Evolutionary conservation across 1,284 basidiomycete genomes (phyloP).

Genomic region (Vanrija sp.): DNA sequence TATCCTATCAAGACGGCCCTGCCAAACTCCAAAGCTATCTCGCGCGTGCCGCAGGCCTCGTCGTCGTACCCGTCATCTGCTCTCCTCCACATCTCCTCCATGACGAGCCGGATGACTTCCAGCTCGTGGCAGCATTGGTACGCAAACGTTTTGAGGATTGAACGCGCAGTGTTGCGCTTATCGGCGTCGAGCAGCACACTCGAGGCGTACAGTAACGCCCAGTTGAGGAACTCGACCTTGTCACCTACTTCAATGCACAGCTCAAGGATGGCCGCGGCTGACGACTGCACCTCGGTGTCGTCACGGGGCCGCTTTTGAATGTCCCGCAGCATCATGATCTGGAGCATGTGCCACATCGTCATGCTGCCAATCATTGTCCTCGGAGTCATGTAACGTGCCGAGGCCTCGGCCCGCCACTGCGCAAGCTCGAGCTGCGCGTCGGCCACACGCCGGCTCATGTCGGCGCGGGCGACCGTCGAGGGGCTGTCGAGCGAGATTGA

Average conservation of each 20-base stretch:
- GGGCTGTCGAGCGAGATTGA: constrained; percentile 14
- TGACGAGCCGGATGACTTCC: constrained; percentile 24
- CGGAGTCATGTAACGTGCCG: constrained; percentile 16
- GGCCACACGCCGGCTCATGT: constrained; percentile 11
- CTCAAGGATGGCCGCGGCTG: constrained; percentile 30
- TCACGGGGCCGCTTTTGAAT: constrained; percentile 20
- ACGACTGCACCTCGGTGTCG: constrained; percentile 27
- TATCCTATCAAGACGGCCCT: constrained; percentile 31
- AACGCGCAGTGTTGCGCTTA: constrained; percentile 25
- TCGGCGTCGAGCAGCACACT: constrained; percentile 20
- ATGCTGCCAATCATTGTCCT: constrained; percentile 31
- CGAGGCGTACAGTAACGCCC: constrained; percentile 35
- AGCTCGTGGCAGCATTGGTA: constrained; percentile 42
- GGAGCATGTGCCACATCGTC: constrained; percentile 36
- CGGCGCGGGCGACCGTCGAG: constrained; percentile 15
- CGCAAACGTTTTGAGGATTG: constrained; percentile 33
- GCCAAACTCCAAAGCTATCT: constrained; percentile 37
- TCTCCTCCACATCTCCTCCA: constrained; percentile 41
- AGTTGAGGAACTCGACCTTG: constrained; percentile 45
- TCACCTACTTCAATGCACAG: constrained; percentile 36
- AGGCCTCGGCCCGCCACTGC: constrained; percentile 19
- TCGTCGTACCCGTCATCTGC: constrained; percentile 38
- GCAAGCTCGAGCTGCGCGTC: constrained; percentile 17
- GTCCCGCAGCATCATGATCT: constrained; percentile 32
- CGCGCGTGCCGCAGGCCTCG: constrained; percentile 35